phyloP scores from a whole-genome alignment of 371 early-diverging fungal genomes.

The Mortierella sp. region DNA sequence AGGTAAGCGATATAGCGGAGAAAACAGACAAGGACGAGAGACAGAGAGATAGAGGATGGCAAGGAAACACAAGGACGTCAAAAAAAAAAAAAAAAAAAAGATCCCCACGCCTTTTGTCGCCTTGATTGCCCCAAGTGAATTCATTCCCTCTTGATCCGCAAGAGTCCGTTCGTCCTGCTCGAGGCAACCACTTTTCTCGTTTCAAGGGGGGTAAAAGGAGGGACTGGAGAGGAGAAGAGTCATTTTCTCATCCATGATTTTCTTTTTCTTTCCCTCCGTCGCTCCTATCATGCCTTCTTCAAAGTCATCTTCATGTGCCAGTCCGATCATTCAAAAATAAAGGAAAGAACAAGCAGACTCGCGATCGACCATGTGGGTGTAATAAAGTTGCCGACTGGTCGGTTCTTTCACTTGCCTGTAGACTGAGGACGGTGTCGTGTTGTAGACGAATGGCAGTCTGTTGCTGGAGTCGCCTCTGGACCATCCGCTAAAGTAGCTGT shows the following conservation, averaged over 20 bases:
- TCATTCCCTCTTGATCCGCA: neutral
- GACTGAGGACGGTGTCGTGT: slow-evolving; percentile 89
- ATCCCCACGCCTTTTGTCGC: slow-evolving; percentile 14
- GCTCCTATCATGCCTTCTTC: neutral
- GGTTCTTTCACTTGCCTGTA: slow-evolving; percentile 72
- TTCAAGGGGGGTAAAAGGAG: too few relatives aligned
- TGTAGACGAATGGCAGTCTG: slow-evolving; percentile 91
- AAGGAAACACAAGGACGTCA: neutral
- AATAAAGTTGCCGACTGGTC: too few relatives aligned
- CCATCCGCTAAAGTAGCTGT: slow-evolving; percentile 89
- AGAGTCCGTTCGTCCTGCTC: neutral
- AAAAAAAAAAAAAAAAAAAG: slow-evolving; percentile 5
- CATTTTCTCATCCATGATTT: neutral
- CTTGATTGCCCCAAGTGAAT: neutral
- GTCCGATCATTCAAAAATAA: neutral
- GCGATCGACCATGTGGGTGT: neutral
- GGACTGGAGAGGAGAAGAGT: too few relatives aligned
- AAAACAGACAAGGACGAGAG: neutral
- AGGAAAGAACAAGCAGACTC: too few relatives aligned
- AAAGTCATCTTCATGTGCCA: slow-evolving; percentile 10
- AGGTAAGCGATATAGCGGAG: neutral
- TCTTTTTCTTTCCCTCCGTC: neutral
- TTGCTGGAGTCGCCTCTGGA: slow-evolving; percentile 63
- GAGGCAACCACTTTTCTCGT: neutral
- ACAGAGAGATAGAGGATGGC: neutral